phyloP scores from a whole-genome alignment of 305 asterid genomes.

The Fraxinus floribunda region DNA sequence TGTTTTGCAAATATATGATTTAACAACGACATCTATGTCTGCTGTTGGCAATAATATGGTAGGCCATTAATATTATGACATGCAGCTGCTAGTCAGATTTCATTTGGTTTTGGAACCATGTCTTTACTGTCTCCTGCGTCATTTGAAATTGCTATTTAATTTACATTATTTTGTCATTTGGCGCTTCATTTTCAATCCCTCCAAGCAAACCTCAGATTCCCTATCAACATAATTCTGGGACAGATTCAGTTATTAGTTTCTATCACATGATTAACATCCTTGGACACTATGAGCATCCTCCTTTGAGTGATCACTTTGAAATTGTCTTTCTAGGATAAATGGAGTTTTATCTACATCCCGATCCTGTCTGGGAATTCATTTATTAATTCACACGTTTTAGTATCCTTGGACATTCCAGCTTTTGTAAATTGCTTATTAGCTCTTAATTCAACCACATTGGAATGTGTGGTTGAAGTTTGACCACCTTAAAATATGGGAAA shows the following conservation, averaged over 20 bases:
- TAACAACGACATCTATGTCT: conserved; percentile 10
- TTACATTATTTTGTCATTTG: background rate
- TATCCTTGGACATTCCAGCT: conserved; percentile 15
- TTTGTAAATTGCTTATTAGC: conserved; percentile 10
- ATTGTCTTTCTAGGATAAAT: background rate
- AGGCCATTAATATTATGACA: conserved; percentile 2
- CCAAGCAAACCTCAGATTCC: background rate
- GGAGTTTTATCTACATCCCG: background rate
- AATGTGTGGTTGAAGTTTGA: background rate
- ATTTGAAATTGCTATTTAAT: background rate
- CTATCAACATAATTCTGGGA: conserved; percentile 15
- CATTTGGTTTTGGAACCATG: background rate
- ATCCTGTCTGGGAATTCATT: background rate
- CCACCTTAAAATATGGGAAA: background rate
- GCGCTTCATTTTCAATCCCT: conserved; percentile 9
- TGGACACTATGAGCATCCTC: background rate
- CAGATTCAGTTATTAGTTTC: background rate
- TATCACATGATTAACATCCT: background rate
- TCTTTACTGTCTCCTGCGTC: background rate
- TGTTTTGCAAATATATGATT: conserved; percentile 2
- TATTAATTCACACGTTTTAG: background rate
- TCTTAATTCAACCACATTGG: background rate
- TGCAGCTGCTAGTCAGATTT: background rate
- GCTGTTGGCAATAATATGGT: background rate
- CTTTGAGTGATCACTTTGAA: background rate